These are phyloP conservation scores for Austroboletus olivaceoglutinosus DNA, from an alignment of 1,284 basidiomycete genomes.

Conservation along the genomic window DNA sequence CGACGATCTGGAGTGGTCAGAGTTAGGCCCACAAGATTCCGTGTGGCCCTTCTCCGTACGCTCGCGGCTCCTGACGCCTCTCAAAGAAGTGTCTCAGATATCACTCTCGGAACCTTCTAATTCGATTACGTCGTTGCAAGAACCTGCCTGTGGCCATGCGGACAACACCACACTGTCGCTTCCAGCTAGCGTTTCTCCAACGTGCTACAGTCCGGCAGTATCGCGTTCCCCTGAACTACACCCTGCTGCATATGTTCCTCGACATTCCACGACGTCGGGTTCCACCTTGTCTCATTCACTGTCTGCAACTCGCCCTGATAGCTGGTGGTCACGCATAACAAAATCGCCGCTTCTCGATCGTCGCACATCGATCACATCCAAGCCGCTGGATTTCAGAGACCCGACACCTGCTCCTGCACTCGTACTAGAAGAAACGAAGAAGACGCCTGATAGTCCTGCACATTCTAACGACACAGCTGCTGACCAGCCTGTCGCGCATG, in stretches of 20 bases:
- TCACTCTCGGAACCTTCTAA: slow-evolving; percentile 23
- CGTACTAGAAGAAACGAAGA: slow-evolving; percentile 52
- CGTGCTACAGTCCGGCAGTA: slow-evolving; percentile 13
- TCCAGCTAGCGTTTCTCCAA: slow-evolving; percentile 4
- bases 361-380: slow-evolving; percentile 41
- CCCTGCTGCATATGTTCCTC: slow-evolving; percentile 6
- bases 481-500: slow-evolving; percentile 31
- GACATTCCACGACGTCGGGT: slow-evolving; percentile 12
- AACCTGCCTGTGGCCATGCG: slow-evolving; percentile 32
- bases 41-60: slow-evolving; percentile 27
- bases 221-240: slow-evolving; percentile 15
- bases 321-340: slow-evolving; percentile 48
- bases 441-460: slow-evolving; percentile 35
- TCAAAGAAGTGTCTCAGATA: slow-evolving; percentile 26
- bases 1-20: slow-evolving; percentile 28
- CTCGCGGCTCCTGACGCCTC: slow-evolving; percentile 28
- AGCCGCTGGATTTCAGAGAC: slow-evolving; percentile 62
- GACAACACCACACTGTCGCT: slow-evolving; percentile 13
- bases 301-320: slow-evolving; percentile 40
- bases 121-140: slow-evolving; percentile 26
- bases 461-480: slow-evolving; percentile 12
- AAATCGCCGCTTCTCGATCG: slow-evolving; percentile 44
- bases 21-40: slow-evolving; percentile 26
- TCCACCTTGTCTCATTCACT: slow-evolving; percentile 33
- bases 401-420: slow-evolving; percentile 67